Conservation (phyloP, 495 filamentous ascomycete species). For the Podospora australis region DNA sequence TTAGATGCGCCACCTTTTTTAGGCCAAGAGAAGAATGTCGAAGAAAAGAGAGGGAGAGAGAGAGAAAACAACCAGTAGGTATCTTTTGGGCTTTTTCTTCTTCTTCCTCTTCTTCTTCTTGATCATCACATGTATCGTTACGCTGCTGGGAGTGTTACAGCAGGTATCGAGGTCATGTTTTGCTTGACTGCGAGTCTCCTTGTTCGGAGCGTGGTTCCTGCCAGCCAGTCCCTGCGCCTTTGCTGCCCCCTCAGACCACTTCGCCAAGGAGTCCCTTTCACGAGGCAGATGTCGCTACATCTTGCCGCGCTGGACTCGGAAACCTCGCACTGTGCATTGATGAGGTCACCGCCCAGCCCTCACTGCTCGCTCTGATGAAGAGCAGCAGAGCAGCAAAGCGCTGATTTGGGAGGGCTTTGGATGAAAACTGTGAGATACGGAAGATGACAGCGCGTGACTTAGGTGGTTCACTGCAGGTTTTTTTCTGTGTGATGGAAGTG, state of each 20-base stretch:
- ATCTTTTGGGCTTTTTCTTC: too few relatives aligned
- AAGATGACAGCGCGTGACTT: too few relatives aligned
- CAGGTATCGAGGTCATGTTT: neutral
- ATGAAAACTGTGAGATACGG: too few relatives aligned
- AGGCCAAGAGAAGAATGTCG: too few relatives aligned
- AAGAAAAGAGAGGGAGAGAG: too few relatives aligned
- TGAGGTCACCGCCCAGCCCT: slow-evolving; percentile 14
- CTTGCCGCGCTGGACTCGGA: neutral
- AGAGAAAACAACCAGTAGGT: too few relatives aligned
- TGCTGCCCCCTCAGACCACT: slow-evolving; percentile 7
- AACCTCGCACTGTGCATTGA: slow-evolving; percentile 11
- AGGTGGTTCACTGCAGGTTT: too few relatives aligned
- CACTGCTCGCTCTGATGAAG: neutral
- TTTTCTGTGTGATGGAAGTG: too few relatives aligned
- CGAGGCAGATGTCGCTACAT: slow-evolving; percentile 3
- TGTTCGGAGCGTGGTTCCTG: slow-evolving; percentile 5
- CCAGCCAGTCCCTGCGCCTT: slow-evolving; percentile 1
- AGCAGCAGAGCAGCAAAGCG: neutral
- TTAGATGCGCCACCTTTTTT: too few relatives aligned
- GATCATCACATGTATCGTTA: slow-evolving; percentile 7
- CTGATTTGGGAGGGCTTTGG: too few relatives aligned
- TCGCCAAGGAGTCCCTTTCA: slow-evolving; percentile 6
- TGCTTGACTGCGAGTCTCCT: neutral
- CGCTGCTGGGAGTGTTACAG: slow-evolving; percentile 2
- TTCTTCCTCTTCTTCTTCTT: too few relatives aligned